Percentiles rank a stretch among this genome's conserved stretches.
Conservation (phyloP, 768 basidiomycete genomes). For the Lepiota venenata region DNA sequence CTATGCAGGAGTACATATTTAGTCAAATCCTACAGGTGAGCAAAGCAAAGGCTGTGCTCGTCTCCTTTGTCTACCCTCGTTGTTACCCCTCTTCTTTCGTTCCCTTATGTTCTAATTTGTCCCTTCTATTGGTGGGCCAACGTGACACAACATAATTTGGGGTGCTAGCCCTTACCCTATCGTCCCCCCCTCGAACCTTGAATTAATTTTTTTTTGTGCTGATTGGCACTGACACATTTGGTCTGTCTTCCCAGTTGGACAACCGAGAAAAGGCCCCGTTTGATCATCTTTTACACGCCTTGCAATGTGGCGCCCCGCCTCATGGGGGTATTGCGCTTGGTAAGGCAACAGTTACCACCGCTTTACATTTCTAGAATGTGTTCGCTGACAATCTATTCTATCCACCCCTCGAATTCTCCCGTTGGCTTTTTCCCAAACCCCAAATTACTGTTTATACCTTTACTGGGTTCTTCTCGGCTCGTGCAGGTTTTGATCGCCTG, state of each 20-base stretch:
- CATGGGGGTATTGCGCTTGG: conserved; percentile 95
- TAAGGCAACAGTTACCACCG: conserved; percentile 27
- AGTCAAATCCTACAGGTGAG: conserved; percentile 71
- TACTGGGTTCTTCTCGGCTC: conserved; percentile 11
- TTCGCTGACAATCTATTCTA: background rate
- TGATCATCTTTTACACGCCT: conserved; percentile 80
- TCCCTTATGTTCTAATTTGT: background rate
- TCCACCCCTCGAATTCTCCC: background rate
- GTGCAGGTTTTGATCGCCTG: conserved; percentile 84
- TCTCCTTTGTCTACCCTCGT: conserved; percentile 5
- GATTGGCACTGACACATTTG: conserved; percentile 6
- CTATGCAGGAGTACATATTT: conserved; percentile 85
- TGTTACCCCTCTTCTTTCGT: conserved; percentile 1
- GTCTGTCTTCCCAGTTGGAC: conserved; percentile 48
- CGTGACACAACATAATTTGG: background rate
- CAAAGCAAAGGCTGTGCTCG: conserved; percentile 1
- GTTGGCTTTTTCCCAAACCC: conserved; percentile 10
- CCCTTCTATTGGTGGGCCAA: background rate
- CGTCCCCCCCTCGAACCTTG: background rate
- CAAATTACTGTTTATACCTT: background rate
- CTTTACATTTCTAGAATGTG: conserved; percentile 6
- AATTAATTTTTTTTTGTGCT: conserved; percentile 10
- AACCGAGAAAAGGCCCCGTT: conserved; percentile 74
- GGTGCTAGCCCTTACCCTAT: background rate
- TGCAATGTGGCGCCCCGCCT: conserved; percentile 89